Base-by-base conservation (phyloP, 148 eudicot genomes). In the Vaccinium darrowii region DNA sequence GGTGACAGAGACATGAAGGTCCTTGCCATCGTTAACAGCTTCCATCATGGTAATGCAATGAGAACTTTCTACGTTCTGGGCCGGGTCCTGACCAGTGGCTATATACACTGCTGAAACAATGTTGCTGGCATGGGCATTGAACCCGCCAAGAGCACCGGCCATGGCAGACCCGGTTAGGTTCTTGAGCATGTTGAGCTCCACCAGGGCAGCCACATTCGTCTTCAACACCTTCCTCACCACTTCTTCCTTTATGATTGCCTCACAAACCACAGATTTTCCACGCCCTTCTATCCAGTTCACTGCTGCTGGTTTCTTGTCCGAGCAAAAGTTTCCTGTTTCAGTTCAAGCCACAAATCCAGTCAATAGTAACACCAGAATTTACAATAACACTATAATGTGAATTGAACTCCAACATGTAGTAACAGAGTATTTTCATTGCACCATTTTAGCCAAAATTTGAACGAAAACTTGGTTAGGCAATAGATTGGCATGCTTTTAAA, bases 131-230 rank as follows among this genome's bases (percentile, higher is more conserved):
- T 90, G 90, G 50, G 91, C 91, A 60, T 90, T 90, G 73, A 88
- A 90, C 25, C 91, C 92, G 13, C 92, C 92, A 39, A 90, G 89
- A 57, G 92, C 92, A 47, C 92, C 91, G 0, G 91, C 91, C 86
- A 90, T 90, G 78, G 91, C 91, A 0, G 91, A 90, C 8, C 91
- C 91, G 8, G 91, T 84, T 4, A 90, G 86, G 79, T 90, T 88
- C 85, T 90, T 90, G 82, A 90, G 92, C 92, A 90, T 87, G 89
- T 90, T 90, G n/a, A 90, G 90, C 89, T 90, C 91, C 47, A 88
- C 88, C 74, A 90, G 84, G 4, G 91, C 80, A 15, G 88, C 88
- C 1, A 90, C 91, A 16, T 60, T 80, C 3, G 91, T 90, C 78
- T 90, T 90, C 78, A 90, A 84, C 25, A 89, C 91, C 75, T 87